These are phyloP conservation scores for Clavispora phyllophila DNA, from an alignment of 805 yeast genomes.

Conservation along the genomic window DNA sequence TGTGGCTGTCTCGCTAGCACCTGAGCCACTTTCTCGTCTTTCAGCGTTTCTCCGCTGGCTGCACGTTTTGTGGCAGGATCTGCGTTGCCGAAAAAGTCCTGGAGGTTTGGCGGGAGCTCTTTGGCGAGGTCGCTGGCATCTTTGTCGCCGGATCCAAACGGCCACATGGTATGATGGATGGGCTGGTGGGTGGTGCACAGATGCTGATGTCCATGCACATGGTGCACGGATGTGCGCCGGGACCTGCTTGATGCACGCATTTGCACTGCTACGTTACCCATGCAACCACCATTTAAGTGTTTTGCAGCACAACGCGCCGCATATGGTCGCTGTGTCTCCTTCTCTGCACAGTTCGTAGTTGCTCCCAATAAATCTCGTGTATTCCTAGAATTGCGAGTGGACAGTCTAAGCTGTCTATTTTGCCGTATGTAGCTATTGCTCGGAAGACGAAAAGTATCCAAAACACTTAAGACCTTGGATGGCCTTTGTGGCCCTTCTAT, in stretches of 20 bases:
- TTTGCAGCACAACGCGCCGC: no score
- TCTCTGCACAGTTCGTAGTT: no score
- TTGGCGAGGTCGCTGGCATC: conserved; percentile 25
- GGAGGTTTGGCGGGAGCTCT: conserved; percentile 31
- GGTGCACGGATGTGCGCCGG: background rate
- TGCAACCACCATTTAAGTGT: background rate
- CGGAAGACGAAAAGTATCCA: no score
- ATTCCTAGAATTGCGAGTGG: no score
- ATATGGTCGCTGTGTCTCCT: no score
- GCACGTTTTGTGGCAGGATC: conserved; percentile 27
- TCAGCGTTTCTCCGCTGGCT: conserved; percentile 10
- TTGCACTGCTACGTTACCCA: no score
- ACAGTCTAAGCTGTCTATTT: no score
- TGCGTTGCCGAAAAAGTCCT: conserved; percentile 25
- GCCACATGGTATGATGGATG: conserved; percentile 21
- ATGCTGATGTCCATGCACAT: background rate
- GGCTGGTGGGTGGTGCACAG: background rate
- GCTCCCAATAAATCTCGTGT: no score
- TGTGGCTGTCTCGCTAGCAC: conserved; percentile 16
- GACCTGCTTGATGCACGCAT: no score
- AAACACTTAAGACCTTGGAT: no score
- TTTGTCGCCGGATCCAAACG: conserved; percentile 19
- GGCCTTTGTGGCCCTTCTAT: no score
- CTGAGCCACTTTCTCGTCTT: conserved; percentile 23
- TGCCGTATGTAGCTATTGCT: no score